Evolutionary conservation across 129 eudicot genomes (phyloP).

Genomic region (Flaveria linearis): DNA sequence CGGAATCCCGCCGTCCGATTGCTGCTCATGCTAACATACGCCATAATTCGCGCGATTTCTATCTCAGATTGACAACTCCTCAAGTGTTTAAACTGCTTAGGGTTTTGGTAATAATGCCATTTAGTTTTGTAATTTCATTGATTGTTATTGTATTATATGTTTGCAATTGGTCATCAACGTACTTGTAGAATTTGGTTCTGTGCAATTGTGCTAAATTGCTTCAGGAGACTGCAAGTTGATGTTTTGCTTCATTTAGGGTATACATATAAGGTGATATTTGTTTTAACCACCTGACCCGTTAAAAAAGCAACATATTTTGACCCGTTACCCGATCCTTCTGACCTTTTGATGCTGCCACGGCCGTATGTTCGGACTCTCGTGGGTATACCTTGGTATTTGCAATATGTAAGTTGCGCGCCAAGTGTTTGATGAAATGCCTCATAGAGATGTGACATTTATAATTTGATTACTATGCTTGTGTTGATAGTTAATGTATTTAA

Average conservation of each 20-base stretch:
- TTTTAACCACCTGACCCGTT: too few relatives aligned
- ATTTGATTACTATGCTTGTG: background rate
- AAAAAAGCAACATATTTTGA: background rate
- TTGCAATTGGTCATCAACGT: background rate
- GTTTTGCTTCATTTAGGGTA: too few relatives aligned
- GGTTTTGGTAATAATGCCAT: background rate
- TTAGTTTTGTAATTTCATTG: background rate
- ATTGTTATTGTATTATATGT: background rate
- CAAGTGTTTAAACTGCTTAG: background rate
- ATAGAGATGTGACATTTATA: conserved; percentile 5
- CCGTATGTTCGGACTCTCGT: background rate
- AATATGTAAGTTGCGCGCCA: background rate
- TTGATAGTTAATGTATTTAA: background rate
- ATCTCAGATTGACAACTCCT: too few relatives aligned
- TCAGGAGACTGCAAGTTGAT: too few relatives aligned
- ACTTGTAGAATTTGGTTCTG: too few relatives aligned
- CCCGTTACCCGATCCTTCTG: background rate
- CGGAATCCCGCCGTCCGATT: background rate
- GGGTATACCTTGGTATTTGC: background rate
- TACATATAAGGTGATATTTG: too few relatives aligned
- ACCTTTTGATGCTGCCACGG: background rate
- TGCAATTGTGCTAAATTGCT: too few relatives aligned
- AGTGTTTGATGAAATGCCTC: conserved; percentile 35
- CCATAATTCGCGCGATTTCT: background rate
- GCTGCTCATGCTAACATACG: background rate